Evolutionary conservation across 2,329 filamentous ascomycete genomes (phyloP).

Genomic region (Sclerotinia trifoliorum): DNA sequence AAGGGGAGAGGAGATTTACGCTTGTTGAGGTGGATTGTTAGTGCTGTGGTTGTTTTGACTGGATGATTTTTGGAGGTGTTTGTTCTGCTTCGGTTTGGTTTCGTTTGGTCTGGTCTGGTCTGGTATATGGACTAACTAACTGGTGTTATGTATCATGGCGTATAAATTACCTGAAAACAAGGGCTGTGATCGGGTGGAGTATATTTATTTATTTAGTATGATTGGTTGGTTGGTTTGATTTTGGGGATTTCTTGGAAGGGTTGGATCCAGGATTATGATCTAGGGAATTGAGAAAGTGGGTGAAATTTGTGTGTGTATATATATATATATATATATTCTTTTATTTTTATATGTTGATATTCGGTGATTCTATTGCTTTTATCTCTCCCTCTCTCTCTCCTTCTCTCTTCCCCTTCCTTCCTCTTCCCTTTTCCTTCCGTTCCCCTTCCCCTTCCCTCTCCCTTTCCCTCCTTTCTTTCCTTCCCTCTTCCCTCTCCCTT

Average conservation of each 20-base stretch:
- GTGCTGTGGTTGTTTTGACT: not conserved
- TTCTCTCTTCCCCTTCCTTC: too few relatives aligned
- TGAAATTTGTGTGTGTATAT: not conserved
- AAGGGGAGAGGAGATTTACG: constrained; percentile 46
- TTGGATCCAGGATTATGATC: too few relatives aligned
- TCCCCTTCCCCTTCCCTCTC: too few relatives aligned
- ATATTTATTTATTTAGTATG: not conserved
- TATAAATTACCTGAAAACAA: constrained; percentile 34
- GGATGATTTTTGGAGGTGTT: not conserved
- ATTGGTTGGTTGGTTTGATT: not conserved
- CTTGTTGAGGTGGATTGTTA: constrained; percentile 53
- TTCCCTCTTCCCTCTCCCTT: too few relatives aligned
- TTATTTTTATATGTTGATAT: too few relatives aligned
- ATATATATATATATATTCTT: not conserved
- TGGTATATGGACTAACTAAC: not conserved
- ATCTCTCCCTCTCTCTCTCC: too few relatives aligned
- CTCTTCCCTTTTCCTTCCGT: too few relatives aligned
- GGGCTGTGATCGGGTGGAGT: constrained; percentile 35
- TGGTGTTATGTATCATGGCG: not conserved
- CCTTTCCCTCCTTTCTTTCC: too few relatives aligned
- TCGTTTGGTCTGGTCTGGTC: too few relatives aligned
- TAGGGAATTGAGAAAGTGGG: not conserved
- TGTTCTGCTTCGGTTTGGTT: too few relatives aligned
- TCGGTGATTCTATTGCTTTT: not conserved
- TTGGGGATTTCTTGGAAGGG: not conserved